Conservation (phyloP, 805 yeast species). For the Yamadazyma paraphyllophila region DNA sequence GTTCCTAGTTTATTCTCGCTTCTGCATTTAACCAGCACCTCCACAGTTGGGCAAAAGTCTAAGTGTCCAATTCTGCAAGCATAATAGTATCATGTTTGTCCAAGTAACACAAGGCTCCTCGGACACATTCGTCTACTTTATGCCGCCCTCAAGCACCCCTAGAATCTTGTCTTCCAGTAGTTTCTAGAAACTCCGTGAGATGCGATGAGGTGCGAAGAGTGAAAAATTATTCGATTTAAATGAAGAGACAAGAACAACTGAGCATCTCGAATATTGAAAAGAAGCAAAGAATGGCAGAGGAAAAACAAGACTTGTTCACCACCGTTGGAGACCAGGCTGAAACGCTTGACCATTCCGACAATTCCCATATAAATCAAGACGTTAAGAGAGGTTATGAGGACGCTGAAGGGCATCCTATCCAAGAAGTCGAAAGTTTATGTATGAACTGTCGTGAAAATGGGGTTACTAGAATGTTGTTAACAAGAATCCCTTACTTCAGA, state of each 20-base stretch:
- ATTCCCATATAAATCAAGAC: conserved; percentile 25
- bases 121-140: neutral
- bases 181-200: conserved; percentile 5
- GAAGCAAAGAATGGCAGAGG: conserved; percentile 11
- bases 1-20: too few species aligned
- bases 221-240: conserved; percentile 4
- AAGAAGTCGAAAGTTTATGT: conserved; percentile 91
- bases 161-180: neutral
- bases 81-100: too few species aligned
- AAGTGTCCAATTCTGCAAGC: too few species aligned
- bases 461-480: conserved; percentile 74
- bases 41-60: too few species aligned
- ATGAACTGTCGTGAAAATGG: conserved; percentile 94
- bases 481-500: conserved; percentile 87
- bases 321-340: conserved; percentile 43
- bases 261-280: conserved; percentile 14
- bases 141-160: neutral
- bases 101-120: too few species aligned
- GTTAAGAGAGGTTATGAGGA: conserved; percentile 77
- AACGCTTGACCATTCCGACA: conserved; percentile 18
- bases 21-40: too few species aligned
- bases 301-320: conserved; percentile 22
- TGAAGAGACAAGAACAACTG: conserved; percentile 21
- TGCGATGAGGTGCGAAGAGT: conserved; percentile 4
- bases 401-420: conserved; percentile 89